Conservation (phyloP, 2,329 filamentous ascomycete genomes). For the Colletotrichum sp. region DNA sequence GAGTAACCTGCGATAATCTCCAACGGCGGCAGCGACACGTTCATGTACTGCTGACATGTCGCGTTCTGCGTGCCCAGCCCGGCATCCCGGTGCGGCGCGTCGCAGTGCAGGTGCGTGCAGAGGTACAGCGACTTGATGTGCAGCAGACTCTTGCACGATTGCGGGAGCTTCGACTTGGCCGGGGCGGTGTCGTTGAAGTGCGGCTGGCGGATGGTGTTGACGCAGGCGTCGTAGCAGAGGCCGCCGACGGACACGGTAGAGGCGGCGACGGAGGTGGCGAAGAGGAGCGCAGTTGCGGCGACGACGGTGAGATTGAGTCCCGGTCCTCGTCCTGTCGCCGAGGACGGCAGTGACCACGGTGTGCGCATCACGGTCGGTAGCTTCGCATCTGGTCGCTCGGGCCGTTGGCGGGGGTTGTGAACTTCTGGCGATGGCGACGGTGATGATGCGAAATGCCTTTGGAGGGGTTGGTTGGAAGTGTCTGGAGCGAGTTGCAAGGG, state of each 20-base stretch:
- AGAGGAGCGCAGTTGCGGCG: not conserved
- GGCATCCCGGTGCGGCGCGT: conserved; percentile 23
- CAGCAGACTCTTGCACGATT: conserved; percentile 33
- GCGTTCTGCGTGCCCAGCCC: conserved; percentile 33
- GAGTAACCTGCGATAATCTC: conserved; percentile 38
- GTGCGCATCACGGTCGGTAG: conserved; percentile 10
- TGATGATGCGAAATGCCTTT: not conserved
- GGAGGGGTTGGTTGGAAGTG: not conserved
- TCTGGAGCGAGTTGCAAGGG: not conserved
- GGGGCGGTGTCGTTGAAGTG: conserved; percentile 34
- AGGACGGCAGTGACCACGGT: not conserved
- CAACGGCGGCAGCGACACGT: conserved; percentile 36
- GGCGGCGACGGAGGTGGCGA: not conserved
- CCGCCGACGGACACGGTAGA: not conserved
- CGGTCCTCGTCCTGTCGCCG: not conserved
- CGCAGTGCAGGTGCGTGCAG: conserved; percentile 42
- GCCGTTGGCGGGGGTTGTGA: not conserved
- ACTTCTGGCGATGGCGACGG: not conserved
- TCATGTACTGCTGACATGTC: conserved; percentile 34
- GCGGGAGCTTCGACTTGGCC: conserved; percentile 21
- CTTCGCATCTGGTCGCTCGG: conserved; percentile 3
- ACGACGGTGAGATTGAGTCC: not conserved
- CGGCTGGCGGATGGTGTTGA: conserved; percentile 29
- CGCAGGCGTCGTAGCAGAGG: conserved; percentile 37
- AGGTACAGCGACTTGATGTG: conserved; percentile 38